Evolutionary conservation across 495 filamentous ascomycete genomes (phyloP).

Genomic region (Achaetomiella virescens): DNA sequence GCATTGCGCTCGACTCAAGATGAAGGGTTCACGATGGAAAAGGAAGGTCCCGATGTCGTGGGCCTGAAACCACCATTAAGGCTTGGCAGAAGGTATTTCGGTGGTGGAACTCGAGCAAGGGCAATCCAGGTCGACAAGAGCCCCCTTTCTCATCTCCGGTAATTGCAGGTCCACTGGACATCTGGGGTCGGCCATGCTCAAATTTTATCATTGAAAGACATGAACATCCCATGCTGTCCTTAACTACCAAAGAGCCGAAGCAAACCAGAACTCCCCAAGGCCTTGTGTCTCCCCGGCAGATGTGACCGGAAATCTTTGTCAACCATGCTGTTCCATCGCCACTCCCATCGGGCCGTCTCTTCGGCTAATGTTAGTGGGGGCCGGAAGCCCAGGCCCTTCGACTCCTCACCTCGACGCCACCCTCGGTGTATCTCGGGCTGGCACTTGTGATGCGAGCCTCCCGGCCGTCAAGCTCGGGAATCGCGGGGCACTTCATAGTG

Average conservation of each 20-base stretch:
- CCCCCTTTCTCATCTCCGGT: conserved; percentile 10
- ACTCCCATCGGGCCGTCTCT: neutral
- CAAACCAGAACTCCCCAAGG: neutral
- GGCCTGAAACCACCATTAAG: conserved; percentile 11
- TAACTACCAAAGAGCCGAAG: neutral
- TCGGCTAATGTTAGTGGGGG: neutral
- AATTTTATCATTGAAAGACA: no score
- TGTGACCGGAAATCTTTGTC: neutral
- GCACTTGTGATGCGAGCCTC: no score
- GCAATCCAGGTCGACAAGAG: neutral
- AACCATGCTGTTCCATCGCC: neutral
- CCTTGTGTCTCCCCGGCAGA: neutral
- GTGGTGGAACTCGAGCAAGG: conserved; percentile 10
- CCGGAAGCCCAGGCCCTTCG: neutral
- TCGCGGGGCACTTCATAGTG: neutral
- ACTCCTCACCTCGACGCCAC: neutral
- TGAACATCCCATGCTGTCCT: no score
- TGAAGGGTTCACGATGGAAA: neutral
- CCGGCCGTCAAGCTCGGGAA: neutral
- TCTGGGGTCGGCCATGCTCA: conserved; percentile 3
- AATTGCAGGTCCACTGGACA: conserved; percentile 13
- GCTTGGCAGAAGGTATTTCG: conserved; percentile 19
- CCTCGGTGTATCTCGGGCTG: neutral
- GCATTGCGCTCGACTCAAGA: neutral
- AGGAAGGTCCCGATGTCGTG: neutral